Evolutionary conservation across 208 protist species (phyloP), one percentile per base, ranked within the genome.

Genomic region (Porcisia hertigi): DNA sequence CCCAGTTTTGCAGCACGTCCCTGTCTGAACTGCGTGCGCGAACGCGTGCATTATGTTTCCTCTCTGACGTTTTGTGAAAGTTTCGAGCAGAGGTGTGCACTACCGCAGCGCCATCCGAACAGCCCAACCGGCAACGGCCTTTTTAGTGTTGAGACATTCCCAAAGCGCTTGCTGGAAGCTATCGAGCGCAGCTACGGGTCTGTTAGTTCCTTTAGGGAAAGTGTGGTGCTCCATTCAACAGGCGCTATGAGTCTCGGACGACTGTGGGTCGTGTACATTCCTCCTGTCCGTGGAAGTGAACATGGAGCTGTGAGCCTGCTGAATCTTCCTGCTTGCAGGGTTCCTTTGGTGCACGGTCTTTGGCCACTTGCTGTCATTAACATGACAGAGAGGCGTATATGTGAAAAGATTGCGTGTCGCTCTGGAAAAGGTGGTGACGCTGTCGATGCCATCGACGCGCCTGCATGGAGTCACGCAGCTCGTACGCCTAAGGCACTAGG

Each of bases 311-410:
- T 94, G n/a, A 87, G 90, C 63, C n/a, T 93, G n/a, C 30, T 82
- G 9, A 75, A 47, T 67, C 85, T 71, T 57, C 71, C 36, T 77
- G 85, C 64, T 12, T 78, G 60, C 54, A 82, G 73, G 45, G 77
- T 89, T 5, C 93, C 93, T 12, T 81, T 95, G 3, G 76, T 73
- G 14, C 76, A 91, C 36, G 91, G 91, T 18, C 63, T 95, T 43
- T 97, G 93, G 93, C 93, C 93, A n/a, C 76, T 97, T 25, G 91
- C 88, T 18, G 84, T 92, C 30, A 73, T 95, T 34, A 85, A 95
- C 58, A 77, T 92, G 73, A 91, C 91, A 11, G 91, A 94, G 71
- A 63, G 70, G 57, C 64, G 64, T 8, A 39, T 96, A 52, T 89
- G 87, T 69, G n/a, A 57, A 23, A 47, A 76, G 47, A 45, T 83